These are phyloP conservation scores for Brassica hybrid DNA, from an alignment of 441 rosid genomes.

Conservation along the genomic window DNA sequence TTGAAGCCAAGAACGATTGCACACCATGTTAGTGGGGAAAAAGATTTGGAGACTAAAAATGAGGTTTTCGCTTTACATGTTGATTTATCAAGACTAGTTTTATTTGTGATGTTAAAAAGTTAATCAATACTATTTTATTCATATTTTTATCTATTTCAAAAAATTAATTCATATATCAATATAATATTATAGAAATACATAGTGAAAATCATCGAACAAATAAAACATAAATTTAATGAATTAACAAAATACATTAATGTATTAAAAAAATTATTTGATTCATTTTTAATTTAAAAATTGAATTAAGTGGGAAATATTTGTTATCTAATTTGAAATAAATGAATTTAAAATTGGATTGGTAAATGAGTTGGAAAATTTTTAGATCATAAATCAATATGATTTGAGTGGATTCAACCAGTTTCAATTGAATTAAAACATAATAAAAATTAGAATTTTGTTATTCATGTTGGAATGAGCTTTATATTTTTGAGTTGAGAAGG, in stretches of 20 bases:
- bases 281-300: neutral
- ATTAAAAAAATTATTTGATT: neutral
- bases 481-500: neutral
- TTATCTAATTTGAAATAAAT: neutral
- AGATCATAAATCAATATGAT: neutral
- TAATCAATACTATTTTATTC: neutral
- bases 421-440: neutral
- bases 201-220: neutral
- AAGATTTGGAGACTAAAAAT: neutral
- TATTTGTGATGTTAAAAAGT: neutral
- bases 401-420: neutral
- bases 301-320: neutral
- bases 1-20: conserved; percentile 40
- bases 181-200: neutral
- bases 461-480: neutral
- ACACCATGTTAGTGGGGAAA: neutral
- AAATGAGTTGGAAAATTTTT: neutral
- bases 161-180: neutral
- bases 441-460: neutral
- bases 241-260: neutral
- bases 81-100: neutral
- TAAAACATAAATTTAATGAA: neutral
- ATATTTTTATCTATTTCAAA: neutral
- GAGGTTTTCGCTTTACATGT: neutral
- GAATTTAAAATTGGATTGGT: neutral